phyloP scores from a whole-genome alignment of 2,329 filamentous ascomycete species.

The Penicillium sp. region DNA sequence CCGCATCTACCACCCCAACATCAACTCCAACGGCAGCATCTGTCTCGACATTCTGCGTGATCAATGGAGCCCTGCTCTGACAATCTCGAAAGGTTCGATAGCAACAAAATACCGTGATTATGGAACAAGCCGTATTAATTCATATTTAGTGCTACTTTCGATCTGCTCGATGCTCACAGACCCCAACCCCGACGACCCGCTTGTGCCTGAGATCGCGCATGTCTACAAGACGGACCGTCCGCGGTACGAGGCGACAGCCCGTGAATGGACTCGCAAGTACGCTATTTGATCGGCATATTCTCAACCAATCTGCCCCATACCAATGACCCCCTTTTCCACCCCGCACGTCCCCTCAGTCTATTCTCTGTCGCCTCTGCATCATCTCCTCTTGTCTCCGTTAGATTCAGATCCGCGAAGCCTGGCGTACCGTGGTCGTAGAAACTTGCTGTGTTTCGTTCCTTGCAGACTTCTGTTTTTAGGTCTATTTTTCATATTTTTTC shows the following conservation, averaged over 20 bases:
- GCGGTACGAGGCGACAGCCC: slow-evolving; percentile 91
- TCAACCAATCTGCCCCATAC: slow-evolving; percentile 26
- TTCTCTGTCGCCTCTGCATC: slow-evolving; percentile 18
- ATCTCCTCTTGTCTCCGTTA: slow-evolving; percentile 25
- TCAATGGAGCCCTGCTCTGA: slow-evolving; percentile 98
- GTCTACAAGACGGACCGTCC: slow-evolving; percentile 99
- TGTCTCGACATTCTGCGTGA: slow-evolving; percentile 97
- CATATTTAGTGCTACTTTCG: slow-evolving; percentile 75
- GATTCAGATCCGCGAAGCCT: slow-evolving; percentile 37
- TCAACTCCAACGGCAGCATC: slow-evolving; percentile 99
- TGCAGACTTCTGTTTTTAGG: slow-evolving; percentile 14
- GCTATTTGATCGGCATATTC: slow-evolving; percentile 67
- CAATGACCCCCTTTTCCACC: slow-evolving; percentile 24
- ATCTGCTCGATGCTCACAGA: slow-evolving; percentile 99
- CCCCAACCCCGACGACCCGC: slow-evolving; percentile 97
- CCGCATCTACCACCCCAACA: slow-evolving; percentile 99
- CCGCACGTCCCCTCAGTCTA: slow-evolving; percentile 11
- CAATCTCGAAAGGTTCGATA: slow-evolving; percentile 85
- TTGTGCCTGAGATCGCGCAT: slow-evolving; percentile 98
- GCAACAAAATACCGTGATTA: background rate
- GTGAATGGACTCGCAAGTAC: slow-evolving; percentile 99
- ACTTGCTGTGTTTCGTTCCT: slow-evolving; percentile 16
- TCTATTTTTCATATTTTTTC: slow-evolving; percentile 6
- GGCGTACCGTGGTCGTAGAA: slow-evolving; percentile 43
- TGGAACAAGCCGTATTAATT: slow-evolving; percentile 6